Evolutionary conservation across 164 flowering plant species (phyloP).

Genomic region (Cinnamomum micranthum): DNA sequence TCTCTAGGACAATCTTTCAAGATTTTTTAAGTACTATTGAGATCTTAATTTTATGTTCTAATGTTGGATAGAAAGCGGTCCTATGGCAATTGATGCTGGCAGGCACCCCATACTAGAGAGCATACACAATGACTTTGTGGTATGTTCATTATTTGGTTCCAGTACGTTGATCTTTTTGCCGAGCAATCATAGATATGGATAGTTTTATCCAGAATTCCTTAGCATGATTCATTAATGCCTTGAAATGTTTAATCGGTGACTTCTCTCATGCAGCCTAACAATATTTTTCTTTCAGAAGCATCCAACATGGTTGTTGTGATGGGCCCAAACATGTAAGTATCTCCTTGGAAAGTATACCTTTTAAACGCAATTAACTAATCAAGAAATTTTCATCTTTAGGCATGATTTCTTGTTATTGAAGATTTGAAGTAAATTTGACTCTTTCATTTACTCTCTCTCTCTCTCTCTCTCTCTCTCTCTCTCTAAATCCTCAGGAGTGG

Average conservation of each 20-base stretch:
- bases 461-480: not conserved
- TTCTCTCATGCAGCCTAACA: slow-evolving; percentile 72
- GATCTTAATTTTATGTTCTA: not conserved
- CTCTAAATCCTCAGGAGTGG: slow-evolving; percentile 72
- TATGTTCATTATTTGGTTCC: slow-evolving; percentile 31
- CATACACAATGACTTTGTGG: slow-evolving; percentile 77
- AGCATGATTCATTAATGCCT: not conserved
- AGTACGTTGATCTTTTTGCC: not conserved
- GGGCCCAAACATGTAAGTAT: slow-evolving; percentile 92
- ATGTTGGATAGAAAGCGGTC: slow-evolving; percentile 65
- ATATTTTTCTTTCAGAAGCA: slow-evolving; percentile 90
- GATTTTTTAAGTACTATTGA: not conserved
- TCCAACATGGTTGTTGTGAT: slow-evolving; percentile 84
- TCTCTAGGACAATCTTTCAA: not conserved
- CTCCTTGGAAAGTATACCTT: not conserved
- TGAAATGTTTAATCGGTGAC: not conserved
- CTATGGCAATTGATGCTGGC: slow-evolving; percentile 93
- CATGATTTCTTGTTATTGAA: slow-evolving; percentile 1
- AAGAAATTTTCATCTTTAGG: not conserved
- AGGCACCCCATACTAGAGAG: slow-evolving; percentile 93
- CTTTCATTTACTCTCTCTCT: not conserved
- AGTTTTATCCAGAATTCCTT: not conserved
- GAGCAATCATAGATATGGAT: not conserved
- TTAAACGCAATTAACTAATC: not conserved
- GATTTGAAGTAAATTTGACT: not conserved